Conservation (phyloP, 805 yeast species). For the Alloascoidea hylecoeti region DNA sequence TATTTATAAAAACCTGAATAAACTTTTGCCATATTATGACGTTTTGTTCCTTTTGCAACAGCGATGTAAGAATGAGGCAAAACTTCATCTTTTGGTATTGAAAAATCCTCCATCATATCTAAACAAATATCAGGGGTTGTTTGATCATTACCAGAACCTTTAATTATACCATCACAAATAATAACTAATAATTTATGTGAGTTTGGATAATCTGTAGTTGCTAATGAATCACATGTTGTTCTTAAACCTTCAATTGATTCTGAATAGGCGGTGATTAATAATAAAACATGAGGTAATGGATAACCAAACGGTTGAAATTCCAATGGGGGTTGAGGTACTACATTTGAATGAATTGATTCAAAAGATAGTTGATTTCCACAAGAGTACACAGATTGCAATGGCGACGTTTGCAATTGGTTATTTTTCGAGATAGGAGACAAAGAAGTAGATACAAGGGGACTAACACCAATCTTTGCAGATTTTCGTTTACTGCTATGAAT, state of each 20-base stretch:
- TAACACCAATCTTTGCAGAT: too few relatives aligned
- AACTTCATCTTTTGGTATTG: constrained; percentile 60
- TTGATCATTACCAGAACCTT: constrained; percentile 83
- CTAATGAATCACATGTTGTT: constrained; percentile 79
- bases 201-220: constrained; percentile 93
- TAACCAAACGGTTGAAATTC: constrained; percentile 77
- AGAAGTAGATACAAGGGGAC: too few relatives aligned
- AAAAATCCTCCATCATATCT: constrained; percentile 74
- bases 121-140: constrained; percentile 86
- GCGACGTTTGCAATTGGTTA: too few relatives aligned
- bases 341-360: constrained; percentile 70
- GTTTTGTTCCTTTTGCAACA: constrained; percentile 84
- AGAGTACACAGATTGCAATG: too few relatives aligned
- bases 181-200: constrained; percentile 80
- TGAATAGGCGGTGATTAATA: constrained; percentile 85
- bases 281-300: constrained; percentile 66
- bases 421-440: too few relatives aligned
- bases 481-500: background rate
- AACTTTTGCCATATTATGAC: constrained; percentile 97
- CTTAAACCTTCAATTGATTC: constrained; percentile 83
- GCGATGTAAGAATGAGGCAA: constrained; percentile 82
- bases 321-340: constrained; percentile 83
- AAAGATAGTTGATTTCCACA: constrained; percentile 16
- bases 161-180: constrained; percentile 87
- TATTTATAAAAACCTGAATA: constrained; percentile 90